Conservation (phyloP, 1,139 yeast genomes). For the Kodamaea ohmeri region DNA sequence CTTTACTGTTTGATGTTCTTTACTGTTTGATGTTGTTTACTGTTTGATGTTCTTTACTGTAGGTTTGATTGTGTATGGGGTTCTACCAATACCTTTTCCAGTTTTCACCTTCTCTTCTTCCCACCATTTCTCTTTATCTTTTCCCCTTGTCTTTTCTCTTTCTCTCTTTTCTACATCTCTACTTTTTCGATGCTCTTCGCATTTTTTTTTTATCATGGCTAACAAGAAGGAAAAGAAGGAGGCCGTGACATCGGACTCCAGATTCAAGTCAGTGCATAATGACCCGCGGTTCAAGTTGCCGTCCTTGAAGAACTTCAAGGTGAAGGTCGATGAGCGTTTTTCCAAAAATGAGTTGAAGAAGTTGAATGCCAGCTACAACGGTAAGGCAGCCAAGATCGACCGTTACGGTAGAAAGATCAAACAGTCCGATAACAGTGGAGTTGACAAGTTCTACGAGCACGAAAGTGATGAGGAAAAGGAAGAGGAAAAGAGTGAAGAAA, state of each 20-base stretch:
- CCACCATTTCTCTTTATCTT: not conserved
- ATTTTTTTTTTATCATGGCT: slow-evolving; percentile 21
- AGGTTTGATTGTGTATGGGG: not conserved
- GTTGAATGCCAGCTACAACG: slow-evolving; percentile 49
- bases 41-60: no score
- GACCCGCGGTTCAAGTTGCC: slow-evolving; percentile 90
- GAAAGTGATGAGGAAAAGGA: slow-evolving; percentile 31
- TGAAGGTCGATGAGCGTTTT: slow-evolving; percentile 85
- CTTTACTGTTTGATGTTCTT: no score
- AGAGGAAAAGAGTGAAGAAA: slow-evolving; percentile 21
- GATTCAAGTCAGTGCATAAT: slow-evolving; percentile 75
- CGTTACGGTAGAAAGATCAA: slow-evolving; percentile 78
- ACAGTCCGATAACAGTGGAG: slow-evolving; percentile 39
- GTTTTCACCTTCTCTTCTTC: not conserved
- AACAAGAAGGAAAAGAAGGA: slow-evolving; percentile 21
- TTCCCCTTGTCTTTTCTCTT: no score
- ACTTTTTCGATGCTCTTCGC: slow-evolving; percentile 9
- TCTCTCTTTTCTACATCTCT: not conserved
- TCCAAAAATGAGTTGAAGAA: slow-evolving; percentile 66
- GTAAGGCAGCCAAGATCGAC: slow-evolving; percentile 64
- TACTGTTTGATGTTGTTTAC: no score
- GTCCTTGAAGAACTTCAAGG: slow-evolving; percentile 64
- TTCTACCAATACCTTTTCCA: not conserved
- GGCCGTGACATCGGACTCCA: slow-evolving; percentile 55
- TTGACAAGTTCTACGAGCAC: slow-evolving; percentile 64